Base-by-base conservation (phyloP, 1,139 yeast species). In the Hansenula lynferdii region DNA sequence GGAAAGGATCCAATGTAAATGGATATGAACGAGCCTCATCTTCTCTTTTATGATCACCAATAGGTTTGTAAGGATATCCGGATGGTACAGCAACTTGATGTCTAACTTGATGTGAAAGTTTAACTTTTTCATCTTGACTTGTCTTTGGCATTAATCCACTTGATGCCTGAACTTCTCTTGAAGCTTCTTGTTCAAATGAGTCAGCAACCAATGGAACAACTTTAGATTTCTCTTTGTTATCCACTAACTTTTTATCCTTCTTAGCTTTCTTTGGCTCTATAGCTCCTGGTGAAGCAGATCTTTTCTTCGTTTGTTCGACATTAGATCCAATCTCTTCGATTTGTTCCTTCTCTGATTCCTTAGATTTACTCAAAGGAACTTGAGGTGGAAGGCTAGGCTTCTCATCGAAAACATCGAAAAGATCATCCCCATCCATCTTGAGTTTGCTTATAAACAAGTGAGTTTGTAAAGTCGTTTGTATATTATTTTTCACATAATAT, bases 81-180 rank as follows among this genome's bases (percentile, higher is more conserved):
- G 95, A 94, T 1, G 98, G 98, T 26, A 92, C 72, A 2, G 97
- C 97, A 12, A 92, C 98, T 62, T 92, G 97, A 65, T 92, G 98
- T 61, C 97, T 81, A 40, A 92, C 96, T 61, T 89, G 97, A 67
- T 90, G 97, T 45, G 80, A 79, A 45, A 90, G 69, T 58, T 82
- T 80, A 44, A 87, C 81, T 51, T 77, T 79, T 18, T 76, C 73
- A 33, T 69, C 73, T 28, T 66, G 51, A 3, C 64, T 56, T 20
- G 67, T 54, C 27, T 68, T 60, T 12, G 67, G 67, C 57, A 75
- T 56, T 41, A 87, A 68, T 3, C 95, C 96, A 20, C 76, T 75
- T 1, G 95, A 82, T 1, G 85, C 89, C 11, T 78, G 80, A 21
- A 87, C 95, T 58, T 86, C 95, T 56, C 95, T 71, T 2, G 90